These are phyloP conservation scores for Solanum acaule DNA, from an alignment of 257 asterid species.

Conservation along the genomic window DNA sequence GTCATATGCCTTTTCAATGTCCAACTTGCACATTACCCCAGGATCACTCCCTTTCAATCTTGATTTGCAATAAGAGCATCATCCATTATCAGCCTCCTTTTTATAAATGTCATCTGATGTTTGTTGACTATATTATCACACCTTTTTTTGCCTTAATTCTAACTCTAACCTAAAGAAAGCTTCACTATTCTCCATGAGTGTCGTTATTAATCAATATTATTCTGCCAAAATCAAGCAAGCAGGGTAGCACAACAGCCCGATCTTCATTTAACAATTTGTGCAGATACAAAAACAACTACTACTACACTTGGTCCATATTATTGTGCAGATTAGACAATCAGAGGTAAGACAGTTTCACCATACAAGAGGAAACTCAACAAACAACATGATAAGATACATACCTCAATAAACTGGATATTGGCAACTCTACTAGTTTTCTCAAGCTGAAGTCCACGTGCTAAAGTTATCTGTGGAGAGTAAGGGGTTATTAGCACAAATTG, in stretches of 20 bases:
- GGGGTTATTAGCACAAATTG: background rate
- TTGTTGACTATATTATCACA: background rate
- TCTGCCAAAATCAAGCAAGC: background rate
- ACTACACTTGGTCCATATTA: background rate
- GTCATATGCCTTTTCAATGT: background rate
- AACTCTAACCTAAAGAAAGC: background rate
- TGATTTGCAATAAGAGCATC: background rate
- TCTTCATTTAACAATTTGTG: background rate
- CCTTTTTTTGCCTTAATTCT: background rate
- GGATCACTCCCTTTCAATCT: background rate
- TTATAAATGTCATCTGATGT: background rate
- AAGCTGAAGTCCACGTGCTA: constrained; percentile 39
- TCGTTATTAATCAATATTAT: background rate
- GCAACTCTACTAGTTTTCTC: constrained; percentile 30
- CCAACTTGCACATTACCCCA: background rate
- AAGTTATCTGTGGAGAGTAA: constrained; percentile 16
- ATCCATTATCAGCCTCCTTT: background rate
- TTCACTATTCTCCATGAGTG: background rate
- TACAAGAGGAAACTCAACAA: background rate
- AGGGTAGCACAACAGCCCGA: background rate
- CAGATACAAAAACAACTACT: background rate
- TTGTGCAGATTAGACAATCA: background rate
- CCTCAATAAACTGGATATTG: constrained; percentile 31
- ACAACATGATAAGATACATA: background rate
- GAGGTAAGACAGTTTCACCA: background rate